These are phyloP conservation scores for Escovopsis sp. DNA, from an alignment of 2,329 filamentous ascomycete species.

Conservation along the genomic window DNA sequence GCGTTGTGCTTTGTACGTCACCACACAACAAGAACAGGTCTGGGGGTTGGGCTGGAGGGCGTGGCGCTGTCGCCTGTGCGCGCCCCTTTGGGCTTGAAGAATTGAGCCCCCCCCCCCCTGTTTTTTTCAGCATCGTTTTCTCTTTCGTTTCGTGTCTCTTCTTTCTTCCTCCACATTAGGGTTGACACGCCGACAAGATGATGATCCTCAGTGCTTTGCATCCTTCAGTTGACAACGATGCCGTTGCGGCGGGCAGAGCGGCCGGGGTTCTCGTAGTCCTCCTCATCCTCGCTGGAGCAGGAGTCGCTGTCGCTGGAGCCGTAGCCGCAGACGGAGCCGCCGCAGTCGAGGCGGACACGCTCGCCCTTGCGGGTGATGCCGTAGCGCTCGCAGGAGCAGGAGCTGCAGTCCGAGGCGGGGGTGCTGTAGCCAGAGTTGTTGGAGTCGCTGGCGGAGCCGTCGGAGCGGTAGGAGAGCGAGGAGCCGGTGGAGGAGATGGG, in stretches of 20 bases:
- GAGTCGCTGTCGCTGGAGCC: constrained; percentile 58
- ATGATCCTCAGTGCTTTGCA: background rate
- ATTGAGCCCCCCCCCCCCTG: constrained; percentile 18
- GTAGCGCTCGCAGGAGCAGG: constrained; percentile 90
- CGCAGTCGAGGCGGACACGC: constrained; percentile 91
- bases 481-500: constrained; percentile 56
- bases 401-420: constrained; percentile 58
- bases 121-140: too few species aligned
- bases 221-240: constrained; percentile 38
- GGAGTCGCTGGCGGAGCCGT: constrained; percentile 60
- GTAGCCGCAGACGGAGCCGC: constrained; percentile 76
- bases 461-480: constrained; percentile 55
- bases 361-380: constrained; percentile 89
- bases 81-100: constrained; percentile 20
- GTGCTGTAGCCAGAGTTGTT: constrained; percentile 67
- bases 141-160: too few species aligned
- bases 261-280: constrained; percentile 27
- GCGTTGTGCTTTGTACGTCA: constrained; percentile 12
- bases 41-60: constrained; percentile 12
- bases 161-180: too few species aligned
- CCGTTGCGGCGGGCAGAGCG: constrained; percentile 46
- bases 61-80: constrained; percentile 10
- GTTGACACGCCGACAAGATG: constrained; percentile 2
- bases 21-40: constrained; percentile 16
- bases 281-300: constrained; percentile 44